Conservation (phyloP, 2,329 filamentous ascomycete genomes). For the Trichoderma semiorbis region DNA sequence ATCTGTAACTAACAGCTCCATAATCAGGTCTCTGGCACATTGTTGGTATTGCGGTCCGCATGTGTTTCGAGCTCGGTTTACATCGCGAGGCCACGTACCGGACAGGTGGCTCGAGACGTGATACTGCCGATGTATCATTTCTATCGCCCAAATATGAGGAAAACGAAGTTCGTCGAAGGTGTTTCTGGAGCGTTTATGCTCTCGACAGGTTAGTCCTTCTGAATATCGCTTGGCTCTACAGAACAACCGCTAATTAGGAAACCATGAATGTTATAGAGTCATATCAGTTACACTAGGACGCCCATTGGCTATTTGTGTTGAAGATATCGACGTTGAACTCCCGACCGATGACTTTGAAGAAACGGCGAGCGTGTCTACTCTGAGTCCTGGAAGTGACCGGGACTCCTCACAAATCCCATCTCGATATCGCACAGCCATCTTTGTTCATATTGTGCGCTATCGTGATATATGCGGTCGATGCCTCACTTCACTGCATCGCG, state of each 20-base stretch:
- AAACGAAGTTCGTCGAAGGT: slow-evolving; percentile 36
- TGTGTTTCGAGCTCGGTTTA: slow-evolving; percentile 39
- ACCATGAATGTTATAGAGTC: neutral
- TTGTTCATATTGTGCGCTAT: slow-evolving; percentile 40
- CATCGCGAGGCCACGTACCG: slow-evolving; percentile 38
- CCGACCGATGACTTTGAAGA: slow-evolving; percentile 28
- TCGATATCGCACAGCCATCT: slow-evolving; percentile 31
- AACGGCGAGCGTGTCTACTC: slow-evolving; percentile 18
- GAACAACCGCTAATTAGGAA: neutral
- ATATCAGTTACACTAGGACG: slow-evolving; percentile 18
- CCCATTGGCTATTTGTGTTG: slow-evolving; percentile 38
- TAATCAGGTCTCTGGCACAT: slow-evolving; percentile 43
- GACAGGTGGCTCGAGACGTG: slow-evolving; percentile 6
- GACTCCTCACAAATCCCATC: slow-evolving; percentile 23
- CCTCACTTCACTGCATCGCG: slow-evolving; percentile 33
- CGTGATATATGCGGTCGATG: slow-evolving; percentile 40
- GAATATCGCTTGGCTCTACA: neutral
- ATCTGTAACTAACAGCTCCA: slow-evolving; percentile 26
- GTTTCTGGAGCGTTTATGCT: slow-evolving; percentile 42
- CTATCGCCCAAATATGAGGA: slow-evolving; percentile 22
- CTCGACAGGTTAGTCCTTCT: slow-evolving; percentile 30
- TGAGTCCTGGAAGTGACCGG: slow-evolving; percentile 9
- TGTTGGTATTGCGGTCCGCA: slow-evolving; percentile 40
- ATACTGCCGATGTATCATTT: neutral
- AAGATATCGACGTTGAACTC: slow-evolving; percentile 40